phyloP scores from a whole-genome alignment of 2,329 filamentous ascomycete species.

The Ustulina deusta region DNA sequence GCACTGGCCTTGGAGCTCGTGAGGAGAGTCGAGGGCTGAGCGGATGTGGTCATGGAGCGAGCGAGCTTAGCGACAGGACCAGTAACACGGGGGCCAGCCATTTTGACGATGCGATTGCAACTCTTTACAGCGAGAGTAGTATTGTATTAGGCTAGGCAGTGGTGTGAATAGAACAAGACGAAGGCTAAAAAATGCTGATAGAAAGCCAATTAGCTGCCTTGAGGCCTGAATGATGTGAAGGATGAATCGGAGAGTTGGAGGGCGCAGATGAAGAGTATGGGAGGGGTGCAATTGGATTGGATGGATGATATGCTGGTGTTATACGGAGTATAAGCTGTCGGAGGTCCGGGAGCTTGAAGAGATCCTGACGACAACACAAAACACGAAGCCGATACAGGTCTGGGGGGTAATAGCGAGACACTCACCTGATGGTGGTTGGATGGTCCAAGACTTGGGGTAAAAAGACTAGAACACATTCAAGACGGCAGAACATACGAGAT shows the following conservation, averaged over 20 bases:
- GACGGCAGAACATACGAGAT: conserved; percentile 15
- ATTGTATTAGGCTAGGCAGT: not conserved
- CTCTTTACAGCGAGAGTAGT: conserved; percentile 4
- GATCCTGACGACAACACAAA: not conserved
- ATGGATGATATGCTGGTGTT: conserved; percentile 17
- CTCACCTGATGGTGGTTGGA: conserved; percentile 34
- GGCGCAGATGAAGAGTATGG: not conserved
- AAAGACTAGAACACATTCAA: not conserved
- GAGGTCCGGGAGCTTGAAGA: conserved; percentile 37
- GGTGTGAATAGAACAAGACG: conserved; percentile 11
- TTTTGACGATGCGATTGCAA: conserved; percentile 31
- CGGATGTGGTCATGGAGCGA: conserved; percentile 50
- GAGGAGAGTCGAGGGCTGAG: conserved; percentile 46
- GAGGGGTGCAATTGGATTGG: conserved; percentile 15
- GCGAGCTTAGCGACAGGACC: conserved; percentile 49
- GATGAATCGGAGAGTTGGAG: not conserved
- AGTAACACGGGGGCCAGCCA: conserved; percentile 51
- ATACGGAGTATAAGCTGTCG: conserved; percentile 30
- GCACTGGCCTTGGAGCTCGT: conserved; percentile 47
- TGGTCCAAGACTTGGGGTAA: conserved; percentile 21
- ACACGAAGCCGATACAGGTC: conserved; percentile 22
- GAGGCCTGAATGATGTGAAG: not conserved
- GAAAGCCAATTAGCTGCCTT: conserved; percentile 19
- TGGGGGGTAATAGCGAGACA: conserved; percentile 31
- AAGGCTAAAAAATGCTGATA: conserved; percentile 10